phyloP scores from a whole-genome alignment of 2,329 filamentous ascomycete genomes.

The Botryotinia calthae region DNA sequence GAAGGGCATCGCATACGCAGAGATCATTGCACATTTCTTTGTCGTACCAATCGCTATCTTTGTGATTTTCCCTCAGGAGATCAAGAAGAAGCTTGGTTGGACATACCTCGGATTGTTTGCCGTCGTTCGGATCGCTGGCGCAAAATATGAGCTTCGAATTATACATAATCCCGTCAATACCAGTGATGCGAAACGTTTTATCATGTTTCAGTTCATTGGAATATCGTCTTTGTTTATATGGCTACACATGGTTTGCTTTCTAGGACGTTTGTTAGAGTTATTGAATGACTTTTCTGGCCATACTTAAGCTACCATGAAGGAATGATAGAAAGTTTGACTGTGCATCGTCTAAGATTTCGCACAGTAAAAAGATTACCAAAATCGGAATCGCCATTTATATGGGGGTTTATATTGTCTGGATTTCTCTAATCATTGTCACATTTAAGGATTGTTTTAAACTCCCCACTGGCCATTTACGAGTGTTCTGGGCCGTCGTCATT shows the following conservation, averaged over 20 bases:
- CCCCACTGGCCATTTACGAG: slow-evolving; percentile 34
- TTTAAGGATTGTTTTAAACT: slow-evolving; percentile 33
- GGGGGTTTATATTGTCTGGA: slow-evolving; percentile 32
- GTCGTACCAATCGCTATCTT: slow-evolving; percentile 25
- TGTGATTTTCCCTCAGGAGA: slow-evolving; percentile 31
- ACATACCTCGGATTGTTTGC: slow-evolving; percentile 40
- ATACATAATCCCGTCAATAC: slow-evolving; percentile 29
- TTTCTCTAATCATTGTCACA: slow-evolving; percentile 29
- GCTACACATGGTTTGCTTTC: slow-evolving; percentile 34
- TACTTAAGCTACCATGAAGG: background rate
- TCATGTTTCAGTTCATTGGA: slow-evolving; percentile 35
- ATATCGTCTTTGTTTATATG: slow-evolving; percentile 33
- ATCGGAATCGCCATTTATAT: slow-evolving; percentile 36
- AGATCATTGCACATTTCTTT: slow-evolving; percentile 31
- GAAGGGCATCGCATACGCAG: slow-evolving; percentile 32
- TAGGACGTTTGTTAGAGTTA: slow-evolving; percentile 28
- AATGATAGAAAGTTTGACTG: slow-evolving; percentile 17
- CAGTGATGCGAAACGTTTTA: slow-evolving; percentile 37
- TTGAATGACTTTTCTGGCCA: background rate
- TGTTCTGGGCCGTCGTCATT: slow-evolving; percentile 35
- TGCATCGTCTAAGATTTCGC: slow-evolving; percentile 25
- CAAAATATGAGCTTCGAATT: slow-evolving; percentile 36
- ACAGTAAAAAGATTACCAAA: slow-evolving; percentile 30
- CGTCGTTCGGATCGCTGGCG: slow-evolving; percentile 36
- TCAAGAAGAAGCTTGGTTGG: slow-evolving; percentile 39